phyloP scores from a whole-genome alignment of 2,329 filamentous ascomycete species.

The Huntiella abstrusa region DNA sequence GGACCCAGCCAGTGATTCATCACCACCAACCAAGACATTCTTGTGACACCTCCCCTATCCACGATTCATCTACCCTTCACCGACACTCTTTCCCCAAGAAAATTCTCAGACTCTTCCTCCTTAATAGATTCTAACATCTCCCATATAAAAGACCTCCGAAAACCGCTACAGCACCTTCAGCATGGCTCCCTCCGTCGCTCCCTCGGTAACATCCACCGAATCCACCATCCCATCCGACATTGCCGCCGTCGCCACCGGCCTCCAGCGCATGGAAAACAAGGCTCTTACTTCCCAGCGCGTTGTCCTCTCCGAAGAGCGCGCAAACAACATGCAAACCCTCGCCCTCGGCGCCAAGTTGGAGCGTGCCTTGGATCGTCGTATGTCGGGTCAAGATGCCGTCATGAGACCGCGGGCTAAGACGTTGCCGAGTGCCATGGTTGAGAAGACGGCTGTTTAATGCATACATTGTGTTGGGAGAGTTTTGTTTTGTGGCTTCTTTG shows the following conservation, averaged over 20 bases:
- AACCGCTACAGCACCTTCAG: conserved; percentile 42
- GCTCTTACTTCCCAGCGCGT: conserved; percentile 69
- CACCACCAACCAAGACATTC: not conserved
- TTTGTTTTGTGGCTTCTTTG: not conserved
- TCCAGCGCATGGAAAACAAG: conserved; percentile 81
- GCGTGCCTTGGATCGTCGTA: conserved; percentile 65
- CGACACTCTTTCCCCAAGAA: conserved; percentile 1
- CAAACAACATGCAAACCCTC: conserved; percentile 64
- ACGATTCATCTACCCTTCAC: not conserved
- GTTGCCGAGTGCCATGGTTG: conserved; percentile 18
- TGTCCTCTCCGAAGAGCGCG: conserved; percentile 58
- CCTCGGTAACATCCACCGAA: conserved; percentile 34
- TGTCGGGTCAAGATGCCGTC: conserved; percentile 76
- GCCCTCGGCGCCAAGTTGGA: conserved; percentile 82
- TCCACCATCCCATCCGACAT: conserved; percentile 33
- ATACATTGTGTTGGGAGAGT: not conserved
- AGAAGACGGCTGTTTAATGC: conserved; percentile 9
- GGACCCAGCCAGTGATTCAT: not conserved
- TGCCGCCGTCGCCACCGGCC: conserved; percentile 54
- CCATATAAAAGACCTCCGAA: conserved; percentile 31
- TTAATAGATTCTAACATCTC: conserved; percentile 5
- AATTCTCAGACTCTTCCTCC: conserved; percentile 5
- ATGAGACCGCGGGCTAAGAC: conserved; percentile 41
- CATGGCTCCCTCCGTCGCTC: conserved; percentile 39
- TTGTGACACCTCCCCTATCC: not conserved